Base-by-base conservation (phyloP, 2,329 filamentous ascomycete genomes). In the Ceratocystis smalleyi region DNA sequence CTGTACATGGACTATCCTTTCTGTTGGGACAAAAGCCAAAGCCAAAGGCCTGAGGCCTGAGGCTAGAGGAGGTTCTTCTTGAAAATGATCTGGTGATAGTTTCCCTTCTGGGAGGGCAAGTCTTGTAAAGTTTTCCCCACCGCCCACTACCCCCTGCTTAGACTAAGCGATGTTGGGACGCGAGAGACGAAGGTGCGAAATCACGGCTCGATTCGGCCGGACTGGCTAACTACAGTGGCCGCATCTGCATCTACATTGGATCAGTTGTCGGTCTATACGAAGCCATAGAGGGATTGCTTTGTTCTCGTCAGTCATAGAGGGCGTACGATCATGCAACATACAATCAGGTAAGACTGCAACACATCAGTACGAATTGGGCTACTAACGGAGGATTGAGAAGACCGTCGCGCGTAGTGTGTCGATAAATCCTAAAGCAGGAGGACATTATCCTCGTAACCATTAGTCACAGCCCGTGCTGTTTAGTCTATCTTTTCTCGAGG, bases 1-100 rank as follows among this genome's bases (percentile, higher is more conserved):
- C 54, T 8, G 5, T 57, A 35, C 54, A 57, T 57, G 54, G 54
- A 57, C 54, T 57, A 57, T 57, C 54, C 54, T 57, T 57, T 57
- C 54, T 35, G 32, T 57, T 57, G 54, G 54, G 54, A 24, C 54
- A 30, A 35, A 19, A 19, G 17, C 15, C n/a, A 17, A 57, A 57
- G 12, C 51, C 51, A 12, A 32, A 2, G 15, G 30, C 27, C 24
- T 32, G 24, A 30, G 17, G 12, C 54, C 5, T 32, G 22, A 55
- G 22, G 51, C 27, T 27, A 35, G 32, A 35, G 35, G 12, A 15
- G 3, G 3, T 22, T 32, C 27, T 35, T 32, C 27, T 35, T 3
- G 10, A 24, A 35, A 35, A n/a, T 8, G 54, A 57, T 57, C 27
- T 57, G 54, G 30, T 35, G 54, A 30, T 30, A 35, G 54, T 35